Conservation (phyloP, 2,329 filamentous ascomycete species). For the Ceratocystis harringtonii region DNA sequence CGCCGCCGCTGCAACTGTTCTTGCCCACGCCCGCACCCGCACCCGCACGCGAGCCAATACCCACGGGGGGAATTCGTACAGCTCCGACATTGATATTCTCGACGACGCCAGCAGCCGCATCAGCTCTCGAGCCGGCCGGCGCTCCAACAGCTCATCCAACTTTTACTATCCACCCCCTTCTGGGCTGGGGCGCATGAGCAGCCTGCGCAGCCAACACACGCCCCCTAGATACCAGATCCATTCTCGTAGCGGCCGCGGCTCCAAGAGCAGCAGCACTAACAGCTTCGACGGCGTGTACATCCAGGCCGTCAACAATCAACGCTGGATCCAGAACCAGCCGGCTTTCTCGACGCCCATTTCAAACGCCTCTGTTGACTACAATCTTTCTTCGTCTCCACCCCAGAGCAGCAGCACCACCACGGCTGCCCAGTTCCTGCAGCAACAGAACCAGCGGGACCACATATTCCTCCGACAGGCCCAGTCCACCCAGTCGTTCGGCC, state of each 20-base stretch:
- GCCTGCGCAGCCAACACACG: slow-evolving; percentile 36
- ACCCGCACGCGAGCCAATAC: slow-evolving; percentile 22
- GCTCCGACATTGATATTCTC: slow-evolving; percentile 43
- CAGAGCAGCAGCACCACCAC: background rate
- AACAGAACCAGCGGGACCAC: slow-evolving; percentile 13
- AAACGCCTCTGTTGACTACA: slow-evolving; percentile 2
- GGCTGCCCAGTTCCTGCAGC: slow-evolving; percentile 10
- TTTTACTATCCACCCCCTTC: slow-evolving; percentile 30
- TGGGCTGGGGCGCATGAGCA: slow-evolving; percentile 46
- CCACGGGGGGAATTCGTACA: slow-evolving; percentile 40
- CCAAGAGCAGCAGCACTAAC: slow-evolving; percentile 57
- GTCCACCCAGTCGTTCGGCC: slow-evolving; percentile 1
- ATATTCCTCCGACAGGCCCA: slow-evolving; percentile 8
- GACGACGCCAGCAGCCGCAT: slow-evolving; percentile 40
- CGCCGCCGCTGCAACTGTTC: slow-evolving; percentile 4
- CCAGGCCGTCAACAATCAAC: slow-evolving; percentile 42
- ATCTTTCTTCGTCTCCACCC: background rate
- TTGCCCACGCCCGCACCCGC: slow-evolving; percentile 13
- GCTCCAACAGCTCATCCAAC: slow-evolving; percentile 70
- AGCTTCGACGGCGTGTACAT: slow-evolving; percentile 50
- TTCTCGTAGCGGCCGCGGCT: slow-evolving; percentile 46
- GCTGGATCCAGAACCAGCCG: slow-evolving; percentile 30
- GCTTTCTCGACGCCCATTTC: background rate
- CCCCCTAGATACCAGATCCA: slow-evolving; percentile 32
- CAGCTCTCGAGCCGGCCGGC: slow-evolving; percentile 43